A percentile compares a stretch with the other conserved stretches of the same genome.
phyloP scores from a whole-genome alignment of 345 rosid species.

The Lepidium africanum region DNA sequence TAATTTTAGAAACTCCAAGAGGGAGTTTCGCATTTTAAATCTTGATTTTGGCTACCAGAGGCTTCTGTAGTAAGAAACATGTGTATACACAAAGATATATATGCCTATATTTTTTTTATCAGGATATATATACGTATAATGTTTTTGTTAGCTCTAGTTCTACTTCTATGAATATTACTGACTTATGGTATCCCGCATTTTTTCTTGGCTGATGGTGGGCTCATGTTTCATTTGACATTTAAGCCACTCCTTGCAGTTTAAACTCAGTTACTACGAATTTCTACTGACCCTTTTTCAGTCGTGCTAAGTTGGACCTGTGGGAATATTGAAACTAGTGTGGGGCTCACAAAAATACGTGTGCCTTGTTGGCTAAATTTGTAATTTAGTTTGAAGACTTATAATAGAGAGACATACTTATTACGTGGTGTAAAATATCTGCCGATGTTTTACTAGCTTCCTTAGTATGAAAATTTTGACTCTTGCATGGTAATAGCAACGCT shows the following conservation, averaged over 20 bases:
- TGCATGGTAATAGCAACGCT: conserved; percentile 9
- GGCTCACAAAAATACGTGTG: background rate
- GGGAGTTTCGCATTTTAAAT: background rate
- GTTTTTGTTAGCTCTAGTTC: background rate
- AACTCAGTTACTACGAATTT: background rate
- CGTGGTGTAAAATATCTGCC: background rate
- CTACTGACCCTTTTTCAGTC: background rate
- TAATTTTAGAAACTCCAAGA: background rate
- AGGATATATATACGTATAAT: too few species aligned
- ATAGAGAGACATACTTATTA: background rate
- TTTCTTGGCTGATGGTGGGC: background rate
- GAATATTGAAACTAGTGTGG: background rate
- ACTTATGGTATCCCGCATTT: background rate
- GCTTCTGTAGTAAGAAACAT: background rate
- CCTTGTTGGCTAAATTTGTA: background rate
- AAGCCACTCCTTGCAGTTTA: background rate
- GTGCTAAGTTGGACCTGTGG: background rate
- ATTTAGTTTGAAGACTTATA: background rate
- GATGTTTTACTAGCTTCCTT: conserved; percentile 8
- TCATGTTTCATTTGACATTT: background rate
- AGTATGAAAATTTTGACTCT: background rate
- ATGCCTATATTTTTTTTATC: too few species aligned
- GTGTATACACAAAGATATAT: background rate
- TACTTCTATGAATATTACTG: background rate
- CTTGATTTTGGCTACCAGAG: background rate